A percentile compares a stretch with the other conserved stretches of the same genome.
These are phyloP conservation scores for Globisporangium okanoganense DNA, from an alignment of 352 stramenopile genomes.

Conservation along the genomic window DNA sequence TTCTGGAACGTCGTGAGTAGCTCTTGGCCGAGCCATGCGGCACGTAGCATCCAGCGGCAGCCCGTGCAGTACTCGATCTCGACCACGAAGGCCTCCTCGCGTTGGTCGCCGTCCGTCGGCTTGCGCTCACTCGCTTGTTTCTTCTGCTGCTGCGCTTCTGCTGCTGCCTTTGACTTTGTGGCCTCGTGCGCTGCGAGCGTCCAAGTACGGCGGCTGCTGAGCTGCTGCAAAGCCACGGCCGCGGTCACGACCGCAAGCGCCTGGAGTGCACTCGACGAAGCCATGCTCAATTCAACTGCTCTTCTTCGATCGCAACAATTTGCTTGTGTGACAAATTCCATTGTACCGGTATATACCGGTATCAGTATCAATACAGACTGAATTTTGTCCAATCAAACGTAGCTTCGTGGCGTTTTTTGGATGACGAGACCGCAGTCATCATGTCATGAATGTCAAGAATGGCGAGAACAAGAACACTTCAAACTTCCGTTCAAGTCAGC, in stretches of 20 bases:
- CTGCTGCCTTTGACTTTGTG: slow-evolving; percentile 11
- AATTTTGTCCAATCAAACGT: too few species aligned
- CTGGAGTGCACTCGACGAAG: slow-evolving; percentile 6
- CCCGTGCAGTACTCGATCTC: slow-evolving; percentile 92
- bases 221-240: slow-evolving; percentile 44
- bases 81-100: slow-evolving; percentile 47
- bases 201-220: slow-evolving; percentile 17
- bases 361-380: too few species aligned
- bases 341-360: too few species aligned
- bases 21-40: slow-evolving; percentile 89
- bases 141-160: slow-evolving; percentile 3
- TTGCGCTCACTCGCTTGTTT: neutral
- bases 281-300: neutral
- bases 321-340: neutral
- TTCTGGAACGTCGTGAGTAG: slow-evolving; percentile 90
- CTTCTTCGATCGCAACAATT: too few species aligned
- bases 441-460: too few species aligned
- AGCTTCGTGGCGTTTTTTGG: too few species aligned
- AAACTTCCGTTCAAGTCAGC: too few species aligned
- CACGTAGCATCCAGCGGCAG: slow-evolving; percentile 88
- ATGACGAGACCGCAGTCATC: too few species aligned
- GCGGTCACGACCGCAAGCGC: slow-evolving; percentile 26
- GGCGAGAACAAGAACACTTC: too few species aligned
- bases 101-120: neutral
- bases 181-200: neutral